A percentile compares a stretch with the other conserved stretches of the same genome.
phyloP scores from a whole-genome alignment of 768 basidiomycete genomes.

The Myochromella boudieri region DNA sequence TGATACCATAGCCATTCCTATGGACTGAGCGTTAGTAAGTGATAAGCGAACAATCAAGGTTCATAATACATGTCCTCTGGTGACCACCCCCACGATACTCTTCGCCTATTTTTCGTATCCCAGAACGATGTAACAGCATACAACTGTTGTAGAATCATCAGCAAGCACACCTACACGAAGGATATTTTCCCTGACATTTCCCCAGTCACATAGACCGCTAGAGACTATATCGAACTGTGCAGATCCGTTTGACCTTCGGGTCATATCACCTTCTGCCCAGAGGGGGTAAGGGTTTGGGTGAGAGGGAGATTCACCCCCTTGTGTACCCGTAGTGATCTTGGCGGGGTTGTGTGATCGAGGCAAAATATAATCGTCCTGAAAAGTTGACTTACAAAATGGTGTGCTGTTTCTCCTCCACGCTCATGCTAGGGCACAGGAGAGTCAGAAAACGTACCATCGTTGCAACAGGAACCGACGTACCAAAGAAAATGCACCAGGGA shows the following conservation, averaged over 20 bases:
- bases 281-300: neutral
- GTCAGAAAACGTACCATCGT: too few species aligned
- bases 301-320: neutral
- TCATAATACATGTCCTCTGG: conserved; percentile 5
- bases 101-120: neutral
- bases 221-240: conserved; percentile 3
- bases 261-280: conserved; percentile 2
- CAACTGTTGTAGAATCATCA: neutral
- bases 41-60: neutral
- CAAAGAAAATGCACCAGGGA: conserved; percentile 3
- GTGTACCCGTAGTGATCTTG: neutral
- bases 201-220: neutral
- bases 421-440: neutral
- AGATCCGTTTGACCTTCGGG: neutral
- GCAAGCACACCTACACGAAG: neutral
- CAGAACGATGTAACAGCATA: conserved; percentile 2
- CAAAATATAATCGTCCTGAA: neutral
- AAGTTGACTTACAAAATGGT: neutral
- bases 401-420: neutral
- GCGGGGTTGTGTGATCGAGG: neutral
- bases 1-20: conserved; percentile 2
- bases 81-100: conserved; percentile 2
- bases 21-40: neutral
- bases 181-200: neutral
- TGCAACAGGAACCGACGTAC: too few species aligned